These are phyloP conservation scores for Lichina pygmaea DNA, from an alignment of 495 filamentous ascomycete genomes.

Conservation along the genomic window DNA sequence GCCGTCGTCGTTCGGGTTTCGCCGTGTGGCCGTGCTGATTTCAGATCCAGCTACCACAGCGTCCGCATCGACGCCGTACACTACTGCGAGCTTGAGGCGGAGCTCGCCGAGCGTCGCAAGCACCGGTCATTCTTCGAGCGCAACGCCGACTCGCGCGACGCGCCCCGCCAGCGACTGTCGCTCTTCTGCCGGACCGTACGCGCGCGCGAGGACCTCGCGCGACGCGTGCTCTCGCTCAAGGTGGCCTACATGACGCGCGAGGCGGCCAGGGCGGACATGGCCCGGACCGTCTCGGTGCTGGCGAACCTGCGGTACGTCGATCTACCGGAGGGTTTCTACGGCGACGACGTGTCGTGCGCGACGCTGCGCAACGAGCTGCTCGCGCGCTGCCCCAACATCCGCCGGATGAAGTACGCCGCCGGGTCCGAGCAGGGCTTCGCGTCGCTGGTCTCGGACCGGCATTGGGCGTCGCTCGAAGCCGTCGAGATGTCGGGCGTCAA, in stretches of 20 bases:
- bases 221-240: slow-evolving; percentile 49
- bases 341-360: slow-evolving; percentile 44
- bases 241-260: slow-evolving; percentile 94
- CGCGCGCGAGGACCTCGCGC: slow-evolving; percentile 36
- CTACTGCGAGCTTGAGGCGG: slow-evolving; percentile 69
- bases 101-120: slow-evolving; percentile 50
- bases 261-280: slow-evolving; percentile 57
- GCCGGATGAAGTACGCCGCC: slow-evolving; percentile 61
- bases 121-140: slow-evolving; percentile 46
- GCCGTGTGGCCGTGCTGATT: background rate
- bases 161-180: slow-evolving; percentile 44
- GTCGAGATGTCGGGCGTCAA: slow-evolving; percentile 47
- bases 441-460: slow-evolving; percentile 28
- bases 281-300: slow-evolving; percentile 60
- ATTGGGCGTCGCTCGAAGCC: slow-evolving; percentile 59
- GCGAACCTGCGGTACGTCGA: slow-evolving; percentile 76
- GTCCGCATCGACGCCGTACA: slow-evolving; percentile 87
- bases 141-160: slow-evolving; percentile 53
- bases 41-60: slow-evolving; percentile 40
- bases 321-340: slow-evolving; percentile 64
- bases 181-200: slow-evolving; percentile 60
- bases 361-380: slow-evolving; percentile 63
- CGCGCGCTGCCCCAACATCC: slow-evolving; percentile 51
- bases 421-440: slow-evolving; percentile 62
- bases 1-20: slow-evolving; percentile 1